Base-by-base conservation (phyloP, 352 stramenopile species). In the Phytopythium montanum region DNA sequence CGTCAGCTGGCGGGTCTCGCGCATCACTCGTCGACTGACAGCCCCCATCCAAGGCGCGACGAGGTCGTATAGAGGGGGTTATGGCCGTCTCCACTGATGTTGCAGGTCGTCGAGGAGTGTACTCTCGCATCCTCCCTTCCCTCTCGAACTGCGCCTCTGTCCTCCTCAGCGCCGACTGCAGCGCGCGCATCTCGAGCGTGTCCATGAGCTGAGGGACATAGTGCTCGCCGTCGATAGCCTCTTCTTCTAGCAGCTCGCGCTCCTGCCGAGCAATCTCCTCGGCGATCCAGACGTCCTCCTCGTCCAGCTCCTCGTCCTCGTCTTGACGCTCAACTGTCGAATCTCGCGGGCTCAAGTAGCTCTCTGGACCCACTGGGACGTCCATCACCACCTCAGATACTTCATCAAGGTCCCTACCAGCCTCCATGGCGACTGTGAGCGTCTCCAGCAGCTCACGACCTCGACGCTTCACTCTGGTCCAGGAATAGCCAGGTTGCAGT, bases 141-240 rank as follows among this genome's bases (percentile, higher is more conserved):
- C 65, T 62, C 36, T 70, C 51, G 14, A 88, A 63, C 21, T 79
- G 70, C 2, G 56, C 46, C 41, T 86, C 72, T 16, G 60, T 81
- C 13, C 75, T 71, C 2, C 57, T 54, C 23, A 88, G 54, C 18
- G 70, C 60, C 42, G 50, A 51, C n/a, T 77, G 72, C 51, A 90
- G 54, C 36, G 61, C 36, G 5, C 68, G 64, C 57, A 88, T 85
- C 42, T 75, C 76, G 16, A 65, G 54, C 7, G 62, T 74, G 56
- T 90, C 75, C 80, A 90, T 88, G 42, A 87, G 56, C 55, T 82
- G 72, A 16, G 76, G 65, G 5, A 59, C 71, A 55, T 87, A 88
- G 14, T 38, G 54, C 2, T 72, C 62, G 23, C 61, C 57, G 12
- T 75, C 51, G 2, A 41, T 18, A 7, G 54, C 50, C 10, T 31